These are phyloP conservation scores for Penstemon barbatus DNA, from an alignment of 257 asterid genomes.

Conservation along the genomic window DNA sequence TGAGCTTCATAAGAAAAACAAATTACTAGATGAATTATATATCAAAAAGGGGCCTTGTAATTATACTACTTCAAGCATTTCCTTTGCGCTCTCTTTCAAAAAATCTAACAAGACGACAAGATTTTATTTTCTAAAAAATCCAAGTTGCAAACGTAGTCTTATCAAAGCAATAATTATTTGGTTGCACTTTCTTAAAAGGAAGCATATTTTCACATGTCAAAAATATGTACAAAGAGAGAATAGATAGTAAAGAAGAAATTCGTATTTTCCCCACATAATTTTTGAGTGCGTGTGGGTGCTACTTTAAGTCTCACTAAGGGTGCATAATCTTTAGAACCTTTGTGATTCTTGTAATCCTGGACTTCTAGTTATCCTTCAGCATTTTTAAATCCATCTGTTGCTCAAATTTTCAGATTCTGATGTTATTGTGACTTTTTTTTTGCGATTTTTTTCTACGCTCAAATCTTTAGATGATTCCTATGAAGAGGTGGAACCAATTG, in stretches of 20 bases:
- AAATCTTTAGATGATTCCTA: slow-evolving; percentile 41
- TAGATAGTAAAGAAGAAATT: slow-evolving; percentile 1
- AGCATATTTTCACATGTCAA: neutral
- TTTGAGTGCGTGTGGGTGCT: slow-evolving; percentile 7
- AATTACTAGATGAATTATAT: too few relatives aligned
- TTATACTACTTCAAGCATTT: too few relatives aligned
- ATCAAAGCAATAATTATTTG: neutral
- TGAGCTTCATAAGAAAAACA: too few relatives aligned
- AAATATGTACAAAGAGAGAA: neutral
- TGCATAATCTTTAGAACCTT: neutral
- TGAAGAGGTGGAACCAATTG: slow-evolving; percentile 79
- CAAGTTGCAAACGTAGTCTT: too few relatives aligned
- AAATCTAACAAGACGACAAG: too few relatives aligned
- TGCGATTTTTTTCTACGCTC: slow-evolving; percentile 9
- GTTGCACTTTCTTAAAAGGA: neutral
- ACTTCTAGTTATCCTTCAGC: neutral
- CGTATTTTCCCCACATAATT: neutral
- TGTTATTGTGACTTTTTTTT: neutral
- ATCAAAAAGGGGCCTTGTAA: too few relatives aligned
- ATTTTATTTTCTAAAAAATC: too few relatives aligned
- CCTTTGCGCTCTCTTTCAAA: too few relatives aligned
- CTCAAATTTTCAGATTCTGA: slow-evolving; percentile 14
- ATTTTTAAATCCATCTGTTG: neutral
- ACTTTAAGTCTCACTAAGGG: neutral
- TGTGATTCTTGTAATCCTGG: neutral